These are phyloP conservation scores for Pichia sorboxylosa DNA, from an alignment of 1,139 yeast species.

Conservation along the genomic window DNA sequence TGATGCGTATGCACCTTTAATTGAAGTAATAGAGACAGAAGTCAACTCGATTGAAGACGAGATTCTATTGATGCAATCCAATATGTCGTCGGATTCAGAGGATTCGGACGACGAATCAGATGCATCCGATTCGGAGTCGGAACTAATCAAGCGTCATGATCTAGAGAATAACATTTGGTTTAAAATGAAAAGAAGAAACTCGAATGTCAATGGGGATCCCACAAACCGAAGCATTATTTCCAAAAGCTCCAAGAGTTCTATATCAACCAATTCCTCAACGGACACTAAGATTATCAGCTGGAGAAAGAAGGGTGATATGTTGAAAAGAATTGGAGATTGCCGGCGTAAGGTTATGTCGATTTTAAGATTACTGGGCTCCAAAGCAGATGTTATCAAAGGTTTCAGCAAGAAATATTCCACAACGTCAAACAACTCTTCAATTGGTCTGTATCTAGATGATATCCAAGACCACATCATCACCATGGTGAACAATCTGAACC, in stretches of 20 bases:
- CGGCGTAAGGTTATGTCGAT: constrained; percentile 90
- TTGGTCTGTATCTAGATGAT: constrained; percentile 86
- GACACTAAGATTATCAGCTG: constrained; percentile 60
- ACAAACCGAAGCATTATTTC: constrained; percentile 14
- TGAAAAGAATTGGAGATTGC: constrained; percentile 88
- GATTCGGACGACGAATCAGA: constrained; percentile 14
- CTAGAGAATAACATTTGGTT: constrained; percentile 16
- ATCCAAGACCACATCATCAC: constrained; percentile 92
- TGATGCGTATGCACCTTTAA: constrained; percentile 95
- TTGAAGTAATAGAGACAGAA: constrained; percentile 84
- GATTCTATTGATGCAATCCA: constrained; percentile 74
- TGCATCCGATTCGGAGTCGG: constrained; percentile 25
- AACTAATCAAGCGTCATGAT: constrained; percentile 7
- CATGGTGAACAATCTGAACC: constrained; percentile 89
- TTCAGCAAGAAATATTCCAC: constrained; percentile 86
- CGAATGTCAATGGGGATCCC: constrained; percentile 13
- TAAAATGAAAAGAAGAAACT: constrained; percentile 20
- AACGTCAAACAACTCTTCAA: constrained; percentile 61
- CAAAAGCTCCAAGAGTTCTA: constrained; percentile 13
- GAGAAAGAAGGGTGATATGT: constrained; percentile 90
- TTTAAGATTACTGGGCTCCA: constrained; percentile 70
- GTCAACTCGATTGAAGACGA: constrained; percentile 88
- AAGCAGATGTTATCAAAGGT: constrained; percentile 94
- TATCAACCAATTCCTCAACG: constrained; percentile 23
- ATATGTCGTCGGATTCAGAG: constrained; percentile 33